Conservation (phyloP, 2,329 filamentous ascomycete species). For the Hypoxylon sp. region DNA sequence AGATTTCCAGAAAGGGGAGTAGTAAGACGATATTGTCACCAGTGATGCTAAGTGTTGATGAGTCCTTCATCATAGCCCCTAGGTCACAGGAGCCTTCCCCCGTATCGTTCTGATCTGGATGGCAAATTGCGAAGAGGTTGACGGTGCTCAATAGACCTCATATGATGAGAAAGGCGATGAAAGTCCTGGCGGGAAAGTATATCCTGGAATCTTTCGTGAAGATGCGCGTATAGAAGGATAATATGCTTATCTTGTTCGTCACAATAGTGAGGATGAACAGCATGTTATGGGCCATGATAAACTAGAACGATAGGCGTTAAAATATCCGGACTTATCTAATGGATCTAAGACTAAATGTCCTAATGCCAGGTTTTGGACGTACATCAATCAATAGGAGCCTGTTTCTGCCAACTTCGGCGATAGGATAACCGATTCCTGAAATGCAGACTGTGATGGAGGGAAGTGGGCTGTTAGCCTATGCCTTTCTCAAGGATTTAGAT, state of each 20-base stretch:
- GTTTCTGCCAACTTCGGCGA: constrained; percentile 2
- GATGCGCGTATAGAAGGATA: constrained; percentile 23
- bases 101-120: neutral
- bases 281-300: constrained; percentile 5
- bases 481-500: too few relatives aligned
- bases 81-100: neutral
- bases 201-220: neutral
- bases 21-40: constrained; percentile 17
- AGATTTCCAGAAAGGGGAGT: constrained; percentile 14
- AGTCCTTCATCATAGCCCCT: neutral
- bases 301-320: neutral
- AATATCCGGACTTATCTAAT: neutral
- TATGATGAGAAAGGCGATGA: constrained; percentile 9
- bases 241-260: constrained; percentile 12
- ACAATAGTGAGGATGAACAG: constrained; percentile 8
- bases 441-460: constrained; percentile 8
- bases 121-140: constrained; percentile 7
- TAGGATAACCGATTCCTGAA: constrained; percentile 15
- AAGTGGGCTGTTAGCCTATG: neutral
- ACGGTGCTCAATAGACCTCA: constrained; percentile 12
- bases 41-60: constrained; percentile 9
- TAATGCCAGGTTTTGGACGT: neutral
- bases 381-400: neutral
- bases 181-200: neutral
- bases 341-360: neutral